Evolutionary conservation across 192 early-diverging fungal species (phyloP).

Genomic region (Phlyctochytrium arcticum): DNA sequence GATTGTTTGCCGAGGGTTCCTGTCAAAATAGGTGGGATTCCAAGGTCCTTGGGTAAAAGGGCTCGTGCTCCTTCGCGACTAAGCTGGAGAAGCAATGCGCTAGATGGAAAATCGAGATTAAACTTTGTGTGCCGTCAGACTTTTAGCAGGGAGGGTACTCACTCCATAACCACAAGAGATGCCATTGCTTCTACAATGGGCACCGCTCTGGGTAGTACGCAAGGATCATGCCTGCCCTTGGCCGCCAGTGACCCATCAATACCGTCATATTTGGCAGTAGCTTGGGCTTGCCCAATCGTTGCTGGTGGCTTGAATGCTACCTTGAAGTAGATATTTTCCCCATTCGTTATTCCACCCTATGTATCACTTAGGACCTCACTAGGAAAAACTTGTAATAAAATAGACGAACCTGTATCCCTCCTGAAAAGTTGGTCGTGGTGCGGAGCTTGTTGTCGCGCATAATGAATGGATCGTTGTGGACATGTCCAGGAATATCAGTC

Average conservation of each 20-base stretch:
- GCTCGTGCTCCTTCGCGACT: conserved; percentile 50
- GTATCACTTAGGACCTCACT: too few species aligned
- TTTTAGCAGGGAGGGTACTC: too few species aligned
- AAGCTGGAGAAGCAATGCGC: conserved; percentile 59
- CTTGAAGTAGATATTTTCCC: conserved; percentile 93
- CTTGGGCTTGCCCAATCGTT: conserved; percentile 89
- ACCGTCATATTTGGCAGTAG: conserved; percentile 85
- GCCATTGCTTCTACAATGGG: conserved; percentile 99
- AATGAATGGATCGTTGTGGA: conserved; percentile 93
- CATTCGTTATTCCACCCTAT: conserved; percentile 92
- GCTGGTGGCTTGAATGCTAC: conserved; percentile 97
- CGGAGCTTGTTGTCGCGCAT: conserved; percentile 63
- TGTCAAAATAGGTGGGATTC: conserved; percentile 31
- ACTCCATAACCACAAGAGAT: conserved; percentile 88
- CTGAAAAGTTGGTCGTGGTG: conserved; percentile 90
- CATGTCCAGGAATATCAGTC: conserved; percentile 77
- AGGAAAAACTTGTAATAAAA: too few species aligned
- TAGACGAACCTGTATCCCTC: conserved; percentile 82
- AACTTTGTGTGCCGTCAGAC: too few species aligned
- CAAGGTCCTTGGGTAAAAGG: conserved; percentile 41
- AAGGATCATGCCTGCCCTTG: conserved; percentile 95
- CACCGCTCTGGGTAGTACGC: conserved; percentile 91
- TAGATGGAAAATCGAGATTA: conserved; percentile 35
- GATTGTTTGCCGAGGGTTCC: conserved; percentile 34
- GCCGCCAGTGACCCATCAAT: conserved; percentile 75